These are phyloP conservation scores for Gilbertella persicaria DNA, from an alignment of 371 early-diverging fungal species.

Conservation along the genomic window DNA sequence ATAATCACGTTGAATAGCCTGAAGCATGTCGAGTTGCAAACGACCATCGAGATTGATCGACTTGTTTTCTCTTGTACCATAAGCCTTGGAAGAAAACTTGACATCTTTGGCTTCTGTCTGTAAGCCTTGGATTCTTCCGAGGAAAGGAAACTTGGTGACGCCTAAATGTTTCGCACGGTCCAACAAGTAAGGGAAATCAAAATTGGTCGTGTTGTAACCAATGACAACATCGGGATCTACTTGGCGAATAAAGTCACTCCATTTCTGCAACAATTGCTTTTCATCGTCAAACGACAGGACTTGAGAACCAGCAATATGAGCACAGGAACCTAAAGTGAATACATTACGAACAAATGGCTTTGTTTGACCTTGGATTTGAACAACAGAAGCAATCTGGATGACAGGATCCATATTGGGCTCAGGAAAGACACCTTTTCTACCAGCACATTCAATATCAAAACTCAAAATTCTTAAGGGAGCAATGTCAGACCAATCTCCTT, in stretches of 20 bases:
- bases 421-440: conserved; percentile 97
- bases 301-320: conserved; percentile 94
- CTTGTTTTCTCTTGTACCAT: conserved; percentile 92
- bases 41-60: conserved; percentile 94
- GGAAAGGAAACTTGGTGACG: conserved; percentile 76
- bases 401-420: conserved; percentile 94
- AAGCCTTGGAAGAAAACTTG: conserved; percentile 91
- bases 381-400: conserved; percentile 99
- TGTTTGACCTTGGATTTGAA: conserved; percentile 87
- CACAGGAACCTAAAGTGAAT: conserved; percentile 89
- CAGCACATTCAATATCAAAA: conserved; percentile 99
- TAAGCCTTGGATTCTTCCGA: conserved; percentile 80
- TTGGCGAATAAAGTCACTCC: conserved; percentile 86
- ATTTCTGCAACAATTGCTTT: conserved; percentile 79
- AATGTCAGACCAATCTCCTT: conserved; percentile 90
- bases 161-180: conserved; percentile 90
- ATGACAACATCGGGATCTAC: conserved; percentile 88
- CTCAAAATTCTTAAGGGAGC: conserved; percentile 97
- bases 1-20: conserved; percentile 96
- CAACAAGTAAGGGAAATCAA: conserved; percentile 98
- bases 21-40: conserved; percentile 94
- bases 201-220: conserved; percentile 99
- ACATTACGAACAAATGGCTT: conserved; percentile 92
- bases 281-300: conserved; percentile 87
- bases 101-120: conserved; percentile 80